Evolutionary conservation across 176 grass and related monocot genomes (phyloP).

Genomic region (Paspalum notatum): DNA sequence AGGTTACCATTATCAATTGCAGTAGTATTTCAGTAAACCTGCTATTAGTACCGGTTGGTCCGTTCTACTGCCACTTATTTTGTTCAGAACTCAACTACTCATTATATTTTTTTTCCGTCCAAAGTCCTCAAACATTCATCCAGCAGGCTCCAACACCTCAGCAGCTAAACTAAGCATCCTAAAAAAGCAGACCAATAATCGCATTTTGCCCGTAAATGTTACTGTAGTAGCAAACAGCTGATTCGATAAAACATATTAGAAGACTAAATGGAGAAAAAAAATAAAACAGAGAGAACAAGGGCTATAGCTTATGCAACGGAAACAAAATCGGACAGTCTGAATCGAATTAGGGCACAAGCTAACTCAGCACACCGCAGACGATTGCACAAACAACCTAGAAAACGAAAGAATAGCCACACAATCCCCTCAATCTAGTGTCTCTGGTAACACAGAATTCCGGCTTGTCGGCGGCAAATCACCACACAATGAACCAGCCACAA

Average conservation of each 20-base stretch:
- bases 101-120: not conserved
- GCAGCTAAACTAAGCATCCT: not conserved
- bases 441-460: not conserved
- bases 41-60: not conserved
- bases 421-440: not conserved
- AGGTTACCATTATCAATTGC: slow-evolving; percentile 3
- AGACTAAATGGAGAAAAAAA: not conserved
- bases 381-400: not conserved
- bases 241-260: not conserved
- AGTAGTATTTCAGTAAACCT: slow-evolving; percentile 19
- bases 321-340: not conserved
- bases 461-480: not conserved
- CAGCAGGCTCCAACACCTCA: slow-evolving; percentile 4
- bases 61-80: not conserved
- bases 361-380: not conserved
- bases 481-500: not conserved
- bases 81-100: slow-evolving; percentile 1
- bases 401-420: not conserved
- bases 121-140: not conserved
- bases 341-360: not conserved
- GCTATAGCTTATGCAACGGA: not conserved
- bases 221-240: not conserved
- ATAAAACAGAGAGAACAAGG: not conserved
- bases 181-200: not conserved
- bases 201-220: not conserved